phyloP scores from a whole-genome alignment of 345 rosid genomes.

The Cochlearia excelsa region DNA sequence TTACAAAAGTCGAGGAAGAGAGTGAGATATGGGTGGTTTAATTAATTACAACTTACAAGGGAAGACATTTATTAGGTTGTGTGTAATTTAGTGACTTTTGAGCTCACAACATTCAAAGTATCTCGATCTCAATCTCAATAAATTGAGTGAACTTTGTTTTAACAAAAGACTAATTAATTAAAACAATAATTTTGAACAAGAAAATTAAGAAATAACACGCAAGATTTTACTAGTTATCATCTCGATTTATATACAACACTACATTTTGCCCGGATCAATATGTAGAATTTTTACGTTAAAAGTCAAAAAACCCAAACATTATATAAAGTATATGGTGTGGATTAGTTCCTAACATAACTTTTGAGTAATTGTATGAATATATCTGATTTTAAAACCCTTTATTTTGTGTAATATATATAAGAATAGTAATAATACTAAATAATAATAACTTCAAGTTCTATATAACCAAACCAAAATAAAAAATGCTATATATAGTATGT shows the following conservation, averaged over 20 bases:
- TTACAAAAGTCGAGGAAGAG: conserved; percentile 26
- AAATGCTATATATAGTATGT: neutral
- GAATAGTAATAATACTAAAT: neutral
- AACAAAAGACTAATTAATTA: no score
- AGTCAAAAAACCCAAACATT: no score
- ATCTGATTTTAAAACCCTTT: neutral
- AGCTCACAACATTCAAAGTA: neutral
- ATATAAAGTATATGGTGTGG: neutral
- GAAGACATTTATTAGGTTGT: conserved; percentile 16
- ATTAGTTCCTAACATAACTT: neutral
- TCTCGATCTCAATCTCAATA: no score
- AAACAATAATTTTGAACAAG: no score
- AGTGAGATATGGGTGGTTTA: conserved; percentile 10
- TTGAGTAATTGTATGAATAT: neutral
- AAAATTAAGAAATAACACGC: no score
- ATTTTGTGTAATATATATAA: neutral
- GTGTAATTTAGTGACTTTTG: conserved; percentile 1
- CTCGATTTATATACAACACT: no score
- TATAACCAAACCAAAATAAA: neutral
- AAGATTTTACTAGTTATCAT: no score
- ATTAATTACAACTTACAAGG: neutral
- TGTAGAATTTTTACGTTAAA: no score
- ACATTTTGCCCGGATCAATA: no score
- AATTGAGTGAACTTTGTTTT: no score
- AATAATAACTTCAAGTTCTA: neutral